A percentile compares a stretch with the other conserved stretches of the same genome.
phyloP scores from a whole-genome alignment of 2,329 filamentous ascomycete genomes.

The Aspergillus aculeatinus region DNA sequence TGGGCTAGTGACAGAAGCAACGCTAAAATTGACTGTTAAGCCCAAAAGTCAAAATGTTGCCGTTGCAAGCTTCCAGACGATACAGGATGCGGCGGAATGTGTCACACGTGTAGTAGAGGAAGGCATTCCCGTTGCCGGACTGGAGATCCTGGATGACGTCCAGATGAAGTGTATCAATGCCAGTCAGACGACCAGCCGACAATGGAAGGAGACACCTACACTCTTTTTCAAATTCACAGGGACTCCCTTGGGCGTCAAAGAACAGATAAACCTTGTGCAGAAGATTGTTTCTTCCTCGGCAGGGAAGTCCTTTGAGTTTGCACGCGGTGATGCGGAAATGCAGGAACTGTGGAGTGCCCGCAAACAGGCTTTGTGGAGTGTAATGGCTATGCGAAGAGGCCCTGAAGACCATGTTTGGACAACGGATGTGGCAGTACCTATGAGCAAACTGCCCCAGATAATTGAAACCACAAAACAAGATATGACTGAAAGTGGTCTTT shows the following conservation, averaged over 20 bases:
- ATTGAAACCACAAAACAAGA: constrained; percentile 69
- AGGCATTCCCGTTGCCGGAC: constrained; percentile 82
- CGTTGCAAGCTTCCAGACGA: constrained; percentile 63
- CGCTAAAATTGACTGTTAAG: constrained; percentile 78
- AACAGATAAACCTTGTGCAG: constrained; percentile 61
- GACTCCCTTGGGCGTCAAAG: constrained; percentile 61
- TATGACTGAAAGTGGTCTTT: constrained; percentile 61
- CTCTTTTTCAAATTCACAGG: constrained; percentile 76
- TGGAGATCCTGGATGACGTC: constrained; percentile 88
- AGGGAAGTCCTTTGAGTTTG: constrained; percentile 66
- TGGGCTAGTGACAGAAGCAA: constrained; percentile 87
- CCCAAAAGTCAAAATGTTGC: constrained; percentile 79
- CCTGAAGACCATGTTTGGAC: constrained; percentile 69
- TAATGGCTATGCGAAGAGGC: constrained; percentile 63
- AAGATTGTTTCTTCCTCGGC: constrained; percentile 56
- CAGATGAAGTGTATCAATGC: constrained; percentile 74
- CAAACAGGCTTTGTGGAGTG: constrained; percentile 72
- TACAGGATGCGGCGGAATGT: constrained; percentile 74
- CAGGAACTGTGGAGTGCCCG: constrained; percentile 72
- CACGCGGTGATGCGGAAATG: constrained; percentile 62
- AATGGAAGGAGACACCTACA: constrained; percentile 69
- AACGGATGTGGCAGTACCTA: constrained; percentile 76
- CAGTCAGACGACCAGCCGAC: constrained; percentile 45
- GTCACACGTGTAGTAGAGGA: constrained; percentile 76
- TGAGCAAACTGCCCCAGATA: constrained; percentile 68